Conservation (phyloP, 257 asterid genomes). For the Penstemon barbatus region DNA sequence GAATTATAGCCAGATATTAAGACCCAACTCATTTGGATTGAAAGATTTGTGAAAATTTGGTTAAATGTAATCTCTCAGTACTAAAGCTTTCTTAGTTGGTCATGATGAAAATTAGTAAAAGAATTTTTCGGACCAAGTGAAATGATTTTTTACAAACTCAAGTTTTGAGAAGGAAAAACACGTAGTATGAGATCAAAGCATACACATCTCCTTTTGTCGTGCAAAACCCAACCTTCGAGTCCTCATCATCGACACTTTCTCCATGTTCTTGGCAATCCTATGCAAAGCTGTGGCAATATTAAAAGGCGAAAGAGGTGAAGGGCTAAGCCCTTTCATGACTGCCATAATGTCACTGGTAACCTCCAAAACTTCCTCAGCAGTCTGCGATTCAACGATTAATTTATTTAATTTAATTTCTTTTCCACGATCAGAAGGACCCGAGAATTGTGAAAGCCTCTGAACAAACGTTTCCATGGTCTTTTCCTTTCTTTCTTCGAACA, state of each 20-base stretch:
- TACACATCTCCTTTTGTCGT: constrained; percentile 79
- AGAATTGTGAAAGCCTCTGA: constrained; percentile 80
- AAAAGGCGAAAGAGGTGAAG: constrained; percentile 91
- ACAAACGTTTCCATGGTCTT: constrained; percentile 68
- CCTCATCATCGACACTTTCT: constrained; percentile 71
- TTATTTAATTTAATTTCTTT: constrained; percentile 81
- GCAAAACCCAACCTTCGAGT: constrained; percentile 74
- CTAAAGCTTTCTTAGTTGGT: not conserved
- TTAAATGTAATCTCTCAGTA: not conserved
- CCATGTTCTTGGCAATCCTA: constrained; percentile 97
- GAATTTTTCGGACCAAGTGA: too few species aligned
- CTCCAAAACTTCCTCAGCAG: constrained; percentile 86
- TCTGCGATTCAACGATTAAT: constrained; percentile 73
- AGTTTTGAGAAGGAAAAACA: too few species aligned
- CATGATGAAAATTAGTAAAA: too few species aligned
- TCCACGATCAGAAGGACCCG: constrained; percentile 84
- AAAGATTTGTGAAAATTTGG: not conserved
- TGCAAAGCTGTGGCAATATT: constrained; percentile 90
- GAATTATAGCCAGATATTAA: not conserved
- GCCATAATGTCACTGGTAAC: constrained; percentile 71
- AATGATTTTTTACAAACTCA: too few species aligned
- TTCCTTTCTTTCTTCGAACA: constrained; percentile 67
- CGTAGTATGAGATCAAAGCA: constrained; percentile 50
- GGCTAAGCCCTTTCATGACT: constrained; percentile 85
- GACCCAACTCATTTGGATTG: not conserved